Evolutionary conservation across 2,329 filamentous ascomycete species (phyloP).

Genomic region (Lachnellula occidentalis): DNA sequence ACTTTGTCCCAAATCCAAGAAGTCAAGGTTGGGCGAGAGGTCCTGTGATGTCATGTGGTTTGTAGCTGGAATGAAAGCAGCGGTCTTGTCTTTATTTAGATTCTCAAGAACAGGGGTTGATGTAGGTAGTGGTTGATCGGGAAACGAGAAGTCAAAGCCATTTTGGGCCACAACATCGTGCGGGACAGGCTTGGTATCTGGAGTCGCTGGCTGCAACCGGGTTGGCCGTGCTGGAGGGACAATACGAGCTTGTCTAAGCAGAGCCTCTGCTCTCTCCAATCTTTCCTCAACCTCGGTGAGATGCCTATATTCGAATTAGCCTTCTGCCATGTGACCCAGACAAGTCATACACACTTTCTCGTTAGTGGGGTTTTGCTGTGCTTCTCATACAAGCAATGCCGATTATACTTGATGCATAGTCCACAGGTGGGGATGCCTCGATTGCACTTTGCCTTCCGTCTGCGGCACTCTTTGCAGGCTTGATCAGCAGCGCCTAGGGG

Average conservation of each 20-base stretch:
- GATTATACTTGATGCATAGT: conserved; percentile 5
- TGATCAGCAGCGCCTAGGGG: conserved; percentile 2
- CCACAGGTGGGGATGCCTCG: conserved; percentile 2
- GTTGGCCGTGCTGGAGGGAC: background rate
- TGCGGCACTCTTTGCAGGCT: conserved; percentile 3
- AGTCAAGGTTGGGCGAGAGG: background rate
- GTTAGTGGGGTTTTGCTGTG: conserved; percentile 7
- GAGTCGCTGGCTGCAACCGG: background rate
- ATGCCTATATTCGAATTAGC: background rate
- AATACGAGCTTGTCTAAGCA: conserved; percentile 1
- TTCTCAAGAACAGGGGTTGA: background rate
- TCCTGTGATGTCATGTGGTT: background rate
- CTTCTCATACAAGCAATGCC: conserved; percentile 5
- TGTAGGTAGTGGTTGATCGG: background rate
- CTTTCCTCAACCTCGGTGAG: conserved; percentile 4
- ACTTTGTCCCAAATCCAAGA: background rate
- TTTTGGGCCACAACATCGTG: background rate
- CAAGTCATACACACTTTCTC: background rate
- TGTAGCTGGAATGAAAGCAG: background rate
- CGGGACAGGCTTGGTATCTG: background rate
- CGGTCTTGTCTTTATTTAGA: background rate
- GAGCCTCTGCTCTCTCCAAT: conserved; percentile 3
- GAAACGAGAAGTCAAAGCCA: conserved; percentile 1
- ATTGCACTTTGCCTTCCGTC: conserved; percentile 4
- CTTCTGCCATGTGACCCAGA: background rate